Base-by-base conservation (phyloP, 1,284 basidiomycete genomes). In the Cutaneotrichosporon cavernicola region DNA sequence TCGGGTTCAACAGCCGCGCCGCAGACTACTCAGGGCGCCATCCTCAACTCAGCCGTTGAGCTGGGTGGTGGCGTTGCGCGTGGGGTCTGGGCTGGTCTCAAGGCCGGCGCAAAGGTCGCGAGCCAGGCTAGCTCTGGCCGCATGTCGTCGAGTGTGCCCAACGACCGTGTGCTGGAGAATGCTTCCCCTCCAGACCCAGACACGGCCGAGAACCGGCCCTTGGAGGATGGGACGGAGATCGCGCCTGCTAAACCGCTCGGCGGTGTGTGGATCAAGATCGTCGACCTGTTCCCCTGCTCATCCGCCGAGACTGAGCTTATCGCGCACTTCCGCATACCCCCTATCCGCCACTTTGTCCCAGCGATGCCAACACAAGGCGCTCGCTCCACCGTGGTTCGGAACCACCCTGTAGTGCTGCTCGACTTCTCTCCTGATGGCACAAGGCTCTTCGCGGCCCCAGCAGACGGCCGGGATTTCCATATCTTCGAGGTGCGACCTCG, bases 371-470 rank as follows among this genome's bases (percentile, higher is more conserved):
- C 56, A 0, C 60, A 64, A 50, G 26, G 51, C 10, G 50, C 43
- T 10, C 60, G 62, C 5, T 11, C 47, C n/a, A 38, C 49, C 7
- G 52, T 59, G n/a, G 32, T 57, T 7, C 46, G 65, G 47, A 58
- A 82, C 47, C 83, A 86, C 65, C 80, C 84, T 0, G 76, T 91
- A 21, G 81, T 84, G 4, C 76, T 80, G 10, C 73, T 91, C 2
- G 75, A 79, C 30, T 90, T 90, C 73, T 85, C 86, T 0, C 76
- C 80, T 2, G 85, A 88, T 60, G 89, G 89, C 0, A 86, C 85
- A 11, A 80, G 79, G 9, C 69, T 92, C 5, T 76, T 86, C 9
- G 86, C 86, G 2, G 84, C 86, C 0, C 82, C 85, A 0, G 79
- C 82, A 57, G 86, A 90, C 63, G 90, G 89, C 0, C 86, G 87